Base-by-base conservation (phyloP, 768 basidiomycete genomes). In the Boletus patriciae region DNA sequence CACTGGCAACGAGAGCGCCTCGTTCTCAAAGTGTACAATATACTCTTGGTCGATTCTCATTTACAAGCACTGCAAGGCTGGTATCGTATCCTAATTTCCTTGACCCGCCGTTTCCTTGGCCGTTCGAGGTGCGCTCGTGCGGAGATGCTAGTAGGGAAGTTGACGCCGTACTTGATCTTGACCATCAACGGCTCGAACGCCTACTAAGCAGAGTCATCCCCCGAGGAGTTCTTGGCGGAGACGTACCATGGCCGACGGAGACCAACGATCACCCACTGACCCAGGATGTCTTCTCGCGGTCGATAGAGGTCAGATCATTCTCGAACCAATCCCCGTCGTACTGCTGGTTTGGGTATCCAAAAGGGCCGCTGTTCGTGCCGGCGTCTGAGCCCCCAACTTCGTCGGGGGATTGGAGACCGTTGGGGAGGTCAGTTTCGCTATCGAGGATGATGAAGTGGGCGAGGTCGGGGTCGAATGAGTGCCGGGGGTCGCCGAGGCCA, bases 141-240 rank as follows among this genome's bases (percentile, higher is more conserved):
- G n/a, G n/a, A n/a, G n/a, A n/a, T n/a, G n/a, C n/a, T n/a, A n/a
- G n/a, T n/a, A n/a, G n/a, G n/a, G n/a, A 66, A 54, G 33, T 67
- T 66, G 25, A 70, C 66, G 34, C 62, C 68, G n/a, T 70, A 70
- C 59, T 69, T 70, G 45, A 70, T n/a, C 60, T n/a, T n/a, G n/a
- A n/a, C n/a, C n/a, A 70, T 68, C 59, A 69, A 29, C 25, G 68
- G 68, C 44, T 69, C 68, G 40, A 69, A 69, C 11, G 68, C 68
- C 23, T 68, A 36, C 33, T 66, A 52, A 19, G 52, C 68, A 69
- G 11, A 52, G n/a, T n/a, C 45, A 3, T 52, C 13, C 3, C 16
- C 16, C 6, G 62, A 62, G 34, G 6, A 1, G 37, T 59, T 63
- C 50, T 56, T 11, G 19, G 43, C 29, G 1, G 41, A 62, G 5